Percentiles rank a stretch among this genome's conserved stretches.
These are phyloP conservation scores for Harrya chromipes DNA, from an alignment of 768 basidiomycete genomes.

Conservation along the genomic window DNA sequence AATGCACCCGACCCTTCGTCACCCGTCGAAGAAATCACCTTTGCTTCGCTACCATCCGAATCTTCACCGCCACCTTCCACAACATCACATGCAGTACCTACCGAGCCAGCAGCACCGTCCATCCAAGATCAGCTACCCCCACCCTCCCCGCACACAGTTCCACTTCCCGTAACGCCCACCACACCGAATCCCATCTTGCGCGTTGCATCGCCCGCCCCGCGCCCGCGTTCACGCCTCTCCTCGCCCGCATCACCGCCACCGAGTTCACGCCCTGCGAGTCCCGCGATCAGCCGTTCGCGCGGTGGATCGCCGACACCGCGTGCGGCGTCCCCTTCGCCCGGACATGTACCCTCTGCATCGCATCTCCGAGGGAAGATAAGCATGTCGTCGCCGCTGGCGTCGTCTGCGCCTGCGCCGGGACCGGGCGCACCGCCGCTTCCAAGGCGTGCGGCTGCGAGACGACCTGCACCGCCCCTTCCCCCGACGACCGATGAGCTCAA, in stretches of 20 bases:
- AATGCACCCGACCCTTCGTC: conserved; percentile 16
- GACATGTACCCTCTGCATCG: not conserved
- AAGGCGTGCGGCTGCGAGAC: conserved; percentile 58
- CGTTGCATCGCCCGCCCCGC: conserved; percentile 18
- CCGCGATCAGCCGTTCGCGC: conserved; percentile 23
- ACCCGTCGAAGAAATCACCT: conserved; percentile 22
- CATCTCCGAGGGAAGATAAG: conserved; percentile 18
- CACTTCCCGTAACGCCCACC: conserved; percentile 27
- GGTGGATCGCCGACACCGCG: conserved; percentile 23
- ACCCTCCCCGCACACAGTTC: conserved; percentile 18
- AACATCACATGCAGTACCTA: conserved; percentile 2
- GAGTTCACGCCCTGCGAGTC: conserved; percentile 30
- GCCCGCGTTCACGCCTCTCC: conserved; percentile 34
- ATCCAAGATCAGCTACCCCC: conserved; percentile 9
- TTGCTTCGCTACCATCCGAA: conserved; percentile 12
- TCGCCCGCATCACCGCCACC: conserved; percentile 28
- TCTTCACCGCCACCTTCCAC: not conserved
- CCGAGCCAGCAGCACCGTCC: conserved; percentile 7
- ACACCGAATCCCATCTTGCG: conserved; percentile 25
- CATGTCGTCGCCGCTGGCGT: conserved; percentile 30
- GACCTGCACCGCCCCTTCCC: conserved; percentile 29
- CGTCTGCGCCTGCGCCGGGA: conserved; percentile 29
- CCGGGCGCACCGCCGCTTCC: conserved; percentile 55
- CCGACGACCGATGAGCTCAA: not conserved
- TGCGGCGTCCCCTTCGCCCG: conserved; percentile 12